phyloP scores from a whole-genome alignment of 164 flowering plant species.

The Chimonanthus praecox region DNA sequence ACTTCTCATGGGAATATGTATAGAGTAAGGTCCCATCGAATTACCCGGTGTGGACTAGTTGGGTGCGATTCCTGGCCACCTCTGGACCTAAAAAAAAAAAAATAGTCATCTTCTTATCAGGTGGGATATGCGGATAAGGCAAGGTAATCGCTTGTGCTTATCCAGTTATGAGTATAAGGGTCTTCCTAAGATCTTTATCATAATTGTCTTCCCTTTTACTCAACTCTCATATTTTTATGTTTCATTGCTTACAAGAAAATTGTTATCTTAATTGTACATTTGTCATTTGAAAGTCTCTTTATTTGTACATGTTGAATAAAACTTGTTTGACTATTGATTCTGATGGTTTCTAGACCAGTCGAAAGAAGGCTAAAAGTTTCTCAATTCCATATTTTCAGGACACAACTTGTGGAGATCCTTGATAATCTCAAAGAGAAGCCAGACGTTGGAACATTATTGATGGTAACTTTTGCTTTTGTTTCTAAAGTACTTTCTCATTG shows the following conservation, averaged over 20 bases:
- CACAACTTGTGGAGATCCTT: constrained; percentile 82
- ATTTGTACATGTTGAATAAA: background rate
- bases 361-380: background rate
- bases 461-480: constrained; percentile 37
- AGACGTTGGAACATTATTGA: constrained; percentile 81
- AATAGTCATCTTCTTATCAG: too few species aligned
- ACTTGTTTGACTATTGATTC: background rate
- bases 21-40: too few species aligned
- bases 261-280: background rate
- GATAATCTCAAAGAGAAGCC: constrained; percentile 83
- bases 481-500: background rate
- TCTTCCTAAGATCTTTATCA: too few species aligned
- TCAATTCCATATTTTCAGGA: constrained; percentile 36
- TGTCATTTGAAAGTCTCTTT: background rate
- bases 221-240: too few species aligned
- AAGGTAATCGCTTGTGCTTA: too few species aligned
- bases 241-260: background rate
- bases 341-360: background rate
- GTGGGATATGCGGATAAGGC: too few species aligned
- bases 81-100: too few species aligned
- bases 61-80: too few species aligned
- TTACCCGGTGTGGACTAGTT: too few species aligned
- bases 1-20: too few species aligned
- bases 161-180: too few species aligned
- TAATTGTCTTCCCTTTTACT: too few species aligned